Evolutionary conservation across 352 stramenopile genomes (phyloP), one percentile per base, ranked within the genome.

Genomic region (Phytophthora sp.): DNA sequence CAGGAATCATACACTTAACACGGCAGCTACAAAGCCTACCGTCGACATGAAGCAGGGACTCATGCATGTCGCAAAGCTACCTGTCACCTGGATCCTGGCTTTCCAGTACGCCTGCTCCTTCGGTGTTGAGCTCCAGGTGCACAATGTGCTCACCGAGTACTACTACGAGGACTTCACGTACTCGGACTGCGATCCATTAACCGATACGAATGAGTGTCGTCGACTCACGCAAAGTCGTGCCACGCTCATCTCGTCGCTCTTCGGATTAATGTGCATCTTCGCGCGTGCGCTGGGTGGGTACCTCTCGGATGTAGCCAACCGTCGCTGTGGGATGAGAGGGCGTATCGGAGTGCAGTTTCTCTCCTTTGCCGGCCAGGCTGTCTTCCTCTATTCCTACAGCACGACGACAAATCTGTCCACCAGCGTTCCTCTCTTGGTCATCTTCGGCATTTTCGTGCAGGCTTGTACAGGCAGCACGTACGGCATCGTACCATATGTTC

Each of bases 71-170:
- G 27, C 35, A 8, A 69, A 76, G 29, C 23, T 76, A 21, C 63
- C 79, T 2, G 95, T 95, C 66, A 96, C 90, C 7, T 98, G 93
- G 94, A 77, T 98, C 59, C 72, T 33, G 27, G 92, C 91, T 45
- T 74, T 97, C 64, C 89, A 98, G 64, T 98, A 98, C 53, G 94
- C 87, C 2, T 93, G 84, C 63, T 98, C 89, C 71, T 98, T 99
- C 67, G 95, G 95, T 42, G 84, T 98, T 35, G 94, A 98, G 66
- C 74, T 99, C 3, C 95, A 95, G 45, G 92, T 98, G 50, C 96
- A 98, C 81, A 98, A 98, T 69, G 89, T 93, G 35, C 86, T 96
- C 33, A 93, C 88, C 24, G 63, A 87, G 20, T 96, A 97, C 73
- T 98, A 98, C 70, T 93, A 90, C 42, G 79, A 95, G 27, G 84